phyloP scores from a whole-genome alignment of 164 flowering plant species.

The Liquidambar formosana region DNA sequence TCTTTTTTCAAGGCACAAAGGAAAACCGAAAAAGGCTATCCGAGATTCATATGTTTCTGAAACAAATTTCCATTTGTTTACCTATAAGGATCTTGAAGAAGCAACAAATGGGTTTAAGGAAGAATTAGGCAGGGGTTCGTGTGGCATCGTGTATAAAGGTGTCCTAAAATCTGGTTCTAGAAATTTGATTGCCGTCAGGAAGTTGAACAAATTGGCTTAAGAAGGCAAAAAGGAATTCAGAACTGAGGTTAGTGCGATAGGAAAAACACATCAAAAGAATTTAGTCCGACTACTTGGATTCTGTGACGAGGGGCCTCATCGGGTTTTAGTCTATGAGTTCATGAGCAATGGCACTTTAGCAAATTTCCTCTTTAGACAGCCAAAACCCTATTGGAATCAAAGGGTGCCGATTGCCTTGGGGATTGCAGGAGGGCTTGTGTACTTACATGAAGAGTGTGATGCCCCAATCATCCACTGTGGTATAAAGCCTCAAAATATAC shows the following conservation, averaged over 20 bases:
- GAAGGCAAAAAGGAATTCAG: conserved; percentile 22
- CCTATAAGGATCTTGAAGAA: conserved; percentile 19
- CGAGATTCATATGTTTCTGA: background rate
- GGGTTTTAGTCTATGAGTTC: conserved; percentile 21
- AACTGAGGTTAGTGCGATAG: conserved; percentile 15
- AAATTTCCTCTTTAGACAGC: conserved; percentile 5
- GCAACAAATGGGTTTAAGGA: conserved; percentile 16
- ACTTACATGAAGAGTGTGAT: conserved; percentile 24
- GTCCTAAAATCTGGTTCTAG: background rate
- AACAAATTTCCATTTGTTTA: conserved; percentile 4
- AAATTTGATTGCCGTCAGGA: conserved; percentile 10
- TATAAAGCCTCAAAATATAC: conserved; percentile 23
- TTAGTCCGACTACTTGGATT: conserved; percentile 14
- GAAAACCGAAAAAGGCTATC: background rate
- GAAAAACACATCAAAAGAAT: conserved; percentile 22
- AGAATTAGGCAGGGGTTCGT: conserved; percentile 18
- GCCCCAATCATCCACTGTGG: conserved; percentile 24
- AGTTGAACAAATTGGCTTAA: conserved; percentile 3
- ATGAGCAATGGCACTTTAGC: conserved; percentile 21
- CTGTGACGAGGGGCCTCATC: conserved; percentile 11
- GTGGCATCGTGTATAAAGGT: conserved; percentile 22
- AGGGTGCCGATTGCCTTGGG: conserved; percentile 9
- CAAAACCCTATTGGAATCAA: conserved; percentile 15
- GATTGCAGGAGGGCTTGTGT: conserved; percentile 21
- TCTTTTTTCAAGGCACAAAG: background rate